A percentile compares a stretch with the other conserved stretches of the same genome.
phyloP scores from a whole-genome alignment of 2,329 filamentous ascomycete genomes.

The Geosmithia putterillii region DNA sequence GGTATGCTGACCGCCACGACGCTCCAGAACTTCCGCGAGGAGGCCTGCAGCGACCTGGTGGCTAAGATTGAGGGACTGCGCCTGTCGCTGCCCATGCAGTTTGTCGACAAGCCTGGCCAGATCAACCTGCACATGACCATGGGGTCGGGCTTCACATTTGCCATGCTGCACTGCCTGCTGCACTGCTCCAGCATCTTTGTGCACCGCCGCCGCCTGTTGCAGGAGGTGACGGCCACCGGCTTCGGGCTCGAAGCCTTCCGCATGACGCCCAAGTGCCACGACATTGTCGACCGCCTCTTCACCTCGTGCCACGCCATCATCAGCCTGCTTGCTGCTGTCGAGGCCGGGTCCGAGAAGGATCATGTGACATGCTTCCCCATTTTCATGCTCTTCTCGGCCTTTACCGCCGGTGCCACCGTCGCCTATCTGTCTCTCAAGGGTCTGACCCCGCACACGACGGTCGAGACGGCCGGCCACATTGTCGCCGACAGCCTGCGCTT shows the following conservation, averaged over 20 bases:
- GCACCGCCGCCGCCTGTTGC: constrained; percentile 45
- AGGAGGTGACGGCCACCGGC: constrained; percentile 38
- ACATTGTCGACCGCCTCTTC: constrained; percentile 44
- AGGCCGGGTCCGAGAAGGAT: constrained; percentile 44
- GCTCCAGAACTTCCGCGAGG: constrained; percentile 38
- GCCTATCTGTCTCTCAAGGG: constrained; percentile 52
- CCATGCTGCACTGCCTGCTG: constrained; percentile 49
- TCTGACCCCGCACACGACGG: constrained; percentile 40
- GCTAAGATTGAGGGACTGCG: constrained; percentile 43
- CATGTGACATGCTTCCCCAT: constrained; percentile 48
- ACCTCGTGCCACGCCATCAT: constrained; percentile 47
- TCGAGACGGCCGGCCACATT: constrained; percentile 43
- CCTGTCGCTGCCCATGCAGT: constrained; percentile 43
- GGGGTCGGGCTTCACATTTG: constrained; percentile 50
- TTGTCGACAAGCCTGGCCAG: constrained; percentile 47
- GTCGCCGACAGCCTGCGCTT: constrained; percentile 47
- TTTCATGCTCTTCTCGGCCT: constrained; percentile 51
- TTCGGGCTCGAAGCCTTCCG: constrained; percentile 44
- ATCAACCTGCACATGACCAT: constrained; percentile 52
- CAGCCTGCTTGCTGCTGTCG: constrained; percentile 40
- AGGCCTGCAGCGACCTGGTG: constrained; percentile 36
- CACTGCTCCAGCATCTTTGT: constrained; percentile 50
- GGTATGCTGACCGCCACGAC: constrained; percentile 46
- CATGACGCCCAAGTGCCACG: constrained; percentile 33
- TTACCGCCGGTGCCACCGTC: constrained; percentile 47